These are phyloP conservation scores for Marasmius oreades DNA, from an alignment of 1,284 basidiomycete species.

Conservation along the genomic window DNA sequence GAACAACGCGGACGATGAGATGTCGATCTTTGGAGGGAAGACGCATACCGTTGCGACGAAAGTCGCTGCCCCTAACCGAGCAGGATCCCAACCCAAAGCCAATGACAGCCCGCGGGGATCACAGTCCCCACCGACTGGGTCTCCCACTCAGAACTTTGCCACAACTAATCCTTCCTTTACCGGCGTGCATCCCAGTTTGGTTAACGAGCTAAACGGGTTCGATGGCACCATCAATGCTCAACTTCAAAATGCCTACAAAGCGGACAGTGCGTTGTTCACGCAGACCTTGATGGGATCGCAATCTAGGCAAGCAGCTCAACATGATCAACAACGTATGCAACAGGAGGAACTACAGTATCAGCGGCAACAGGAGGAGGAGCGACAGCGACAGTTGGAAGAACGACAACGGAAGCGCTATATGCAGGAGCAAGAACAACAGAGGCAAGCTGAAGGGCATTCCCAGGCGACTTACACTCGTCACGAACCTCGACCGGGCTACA, in stretches of 20 bases:
- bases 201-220: constrained; percentile 56
- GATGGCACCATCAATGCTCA: constrained; percentile 55
- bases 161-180: constrained; percentile 37
- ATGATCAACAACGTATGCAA: constrained; percentile 14
- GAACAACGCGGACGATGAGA: constrained; percentile 52
- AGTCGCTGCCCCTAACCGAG: constrained; percentile 17
- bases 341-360: constrained; percentile 16
- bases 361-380: constrained; percentile 18
- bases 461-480: constrained; percentile 6
- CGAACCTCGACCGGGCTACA: constrained; percentile 6
- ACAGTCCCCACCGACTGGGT: constrained; percentile 16
- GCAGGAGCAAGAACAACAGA: constrained; percentile 9
- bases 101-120: constrained; percentile 13
- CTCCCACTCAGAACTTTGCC: constrained; percentile 22
- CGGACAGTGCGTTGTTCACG: constrained; percentile 30
- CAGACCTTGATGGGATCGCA: constrained; percentile 13
- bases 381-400: constrained; percentile 17
- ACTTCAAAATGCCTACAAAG: constrained; percentile 44
- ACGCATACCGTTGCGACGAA: constrained; percentile 57
- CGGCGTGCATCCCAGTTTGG: constrained; percentile 55
- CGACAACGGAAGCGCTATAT: constrained; percentile 23
- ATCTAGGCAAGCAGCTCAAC: constrained; percentile 9
- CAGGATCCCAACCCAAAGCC: constrained; percentile 12
- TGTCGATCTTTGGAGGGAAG: constrained; percentile 70
- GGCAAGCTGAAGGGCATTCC: constrained; percentile 17